phyloP scores from a whole-genome alignment of 345 rosid species.

The Eucalyptus cladocalyx region DNA sequence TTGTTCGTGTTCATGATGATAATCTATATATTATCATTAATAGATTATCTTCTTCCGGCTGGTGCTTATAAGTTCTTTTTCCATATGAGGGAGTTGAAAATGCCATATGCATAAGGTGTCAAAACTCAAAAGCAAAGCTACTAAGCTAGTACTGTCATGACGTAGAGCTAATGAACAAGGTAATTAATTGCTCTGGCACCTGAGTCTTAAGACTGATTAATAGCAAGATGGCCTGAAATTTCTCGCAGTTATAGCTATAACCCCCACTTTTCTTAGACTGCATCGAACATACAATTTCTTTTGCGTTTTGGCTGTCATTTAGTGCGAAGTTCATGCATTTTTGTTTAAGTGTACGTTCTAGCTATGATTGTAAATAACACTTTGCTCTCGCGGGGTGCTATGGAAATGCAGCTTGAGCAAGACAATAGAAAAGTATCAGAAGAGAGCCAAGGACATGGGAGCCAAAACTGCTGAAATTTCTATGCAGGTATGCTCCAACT shows the following conservation, averaged over 20 bases:
- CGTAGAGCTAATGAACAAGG: background rate
- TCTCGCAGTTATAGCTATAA: background rate
- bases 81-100: background rate
- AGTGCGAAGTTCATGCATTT: background rate
- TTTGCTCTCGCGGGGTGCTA: background rate
- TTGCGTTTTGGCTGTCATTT: background rate
- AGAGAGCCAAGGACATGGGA: constrained; percentile 38
- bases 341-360: background rate
- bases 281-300: background rate
- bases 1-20: background rate
- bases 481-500: constrained; percentile 28
- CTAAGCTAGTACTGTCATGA: background rate
- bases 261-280: background rate
- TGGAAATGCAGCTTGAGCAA: constrained; percentile 25
- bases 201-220: background rate
- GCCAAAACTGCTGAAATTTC: constrained; percentile 9
- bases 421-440: constrained; percentile 71
- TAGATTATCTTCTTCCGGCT: background rate
- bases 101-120: background rate
- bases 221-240: background rate
- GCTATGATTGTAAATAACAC: background rate
- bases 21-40: background rate
- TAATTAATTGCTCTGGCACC: background rate
- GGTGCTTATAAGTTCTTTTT: background rate
- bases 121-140: background rate